Evolutionary conservation across 805 yeast genomes (phyloP).

Genomic region (Priceomyces fermenticarens): DNA sequence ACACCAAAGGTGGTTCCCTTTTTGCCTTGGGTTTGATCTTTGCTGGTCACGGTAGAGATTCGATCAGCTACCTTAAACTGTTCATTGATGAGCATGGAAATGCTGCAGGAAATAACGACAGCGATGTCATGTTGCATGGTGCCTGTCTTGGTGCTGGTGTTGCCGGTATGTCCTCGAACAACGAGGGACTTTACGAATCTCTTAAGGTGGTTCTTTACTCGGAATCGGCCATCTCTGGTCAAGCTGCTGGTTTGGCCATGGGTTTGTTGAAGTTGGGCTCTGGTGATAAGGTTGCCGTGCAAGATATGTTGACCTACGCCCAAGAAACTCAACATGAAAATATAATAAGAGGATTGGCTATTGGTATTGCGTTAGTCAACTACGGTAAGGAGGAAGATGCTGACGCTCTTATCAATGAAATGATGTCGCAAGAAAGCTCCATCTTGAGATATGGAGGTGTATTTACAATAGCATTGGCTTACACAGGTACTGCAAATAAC

Average conservation of each 20-base stretch:
- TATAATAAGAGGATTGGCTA: conserved; percentile 87
- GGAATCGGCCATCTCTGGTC: conserved; percentile 92
- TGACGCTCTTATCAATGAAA: conserved; percentile 59
- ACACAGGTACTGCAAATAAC: conserved; percentile 94
- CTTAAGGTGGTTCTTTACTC: conserved; percentile 79
- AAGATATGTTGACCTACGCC: conserved; percentile 87
- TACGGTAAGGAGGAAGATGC: conserved; percentile 86
- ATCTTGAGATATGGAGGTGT: conserved; percentile 95
- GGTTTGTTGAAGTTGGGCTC: conserved; percentile 95
- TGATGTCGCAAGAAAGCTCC: conserved; percentile 74
- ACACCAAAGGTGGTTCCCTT: conserved; percentile 93
- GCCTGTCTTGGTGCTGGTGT: conserved; percentile 94
- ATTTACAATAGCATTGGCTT: conserved; percentile 89
- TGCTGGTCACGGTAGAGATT: conserved; percentile 94
- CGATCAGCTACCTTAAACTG: conserved; percentile 71
- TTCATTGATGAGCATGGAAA: conserved; percentile 66
- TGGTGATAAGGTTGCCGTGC: conserved; percentile 61
- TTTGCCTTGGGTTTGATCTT: conserved; percentile 90
- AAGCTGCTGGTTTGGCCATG: conserved; percentile 95
- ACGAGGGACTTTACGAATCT: conserved; percentile 71
- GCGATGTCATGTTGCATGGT: conserved; percentile 88
- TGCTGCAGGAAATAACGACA: conserved; percentile 62
- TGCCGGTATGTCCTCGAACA: conserved; percentile 91
- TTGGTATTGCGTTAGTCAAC: conserved; percentile 82
- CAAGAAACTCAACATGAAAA: conserved; percentile 95